Base-by-base conservation (phyloP, 805 yeast species). In the Ogataea parapolymorpha region DNA sequence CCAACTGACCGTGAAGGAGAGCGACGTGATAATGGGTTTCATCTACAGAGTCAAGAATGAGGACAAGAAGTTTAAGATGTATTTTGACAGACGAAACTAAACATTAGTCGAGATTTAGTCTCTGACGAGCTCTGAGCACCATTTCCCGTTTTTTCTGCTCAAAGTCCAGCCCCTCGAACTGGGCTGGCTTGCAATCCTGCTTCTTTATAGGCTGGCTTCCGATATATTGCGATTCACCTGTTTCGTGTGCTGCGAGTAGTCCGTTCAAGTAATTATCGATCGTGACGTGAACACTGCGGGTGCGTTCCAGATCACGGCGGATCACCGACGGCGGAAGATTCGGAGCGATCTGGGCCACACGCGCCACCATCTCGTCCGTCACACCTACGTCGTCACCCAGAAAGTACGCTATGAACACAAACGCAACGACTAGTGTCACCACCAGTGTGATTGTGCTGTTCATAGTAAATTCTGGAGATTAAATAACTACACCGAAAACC, bases 21-120 rank as follows among this genome's bases (percentile, higher is more conserved):
- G 82, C 43, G 98, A 91, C 53, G 79, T 85, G 24, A 80, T 91
- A 28, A 87, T 96, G 26, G 89, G 85, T 54, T 93, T 91, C 59
- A 70, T 93, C 41, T 93, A 91, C 66, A 82, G 85, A 54, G 89
- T 87, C 39, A 80, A 79, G 55, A 82, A 87, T 56, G 86, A 85
- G 53, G 59, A 59, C 37, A 58, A 62, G 35, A 57, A 57, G 36
- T 62, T 61, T 65, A 56, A 61, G 18, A 69, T 75, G 50, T 69
- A 68, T 45, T 63, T 63, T 29, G 65, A 61, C 39, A 56, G 54
- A 36, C 44, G 54, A 25, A 41, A 42, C 12, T 49, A 48, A 45
- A 11, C 13, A 20, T 28, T 37, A 29, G 23, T 25, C 28, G 12
- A 28, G 35, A 23, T 36, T 23, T 17, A 36, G 66, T 56, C 82